Evolutionary conservation across 1,284 basidiomycete species (phyloP).

Genomic region (Rhodofomes roseus): DNA sequence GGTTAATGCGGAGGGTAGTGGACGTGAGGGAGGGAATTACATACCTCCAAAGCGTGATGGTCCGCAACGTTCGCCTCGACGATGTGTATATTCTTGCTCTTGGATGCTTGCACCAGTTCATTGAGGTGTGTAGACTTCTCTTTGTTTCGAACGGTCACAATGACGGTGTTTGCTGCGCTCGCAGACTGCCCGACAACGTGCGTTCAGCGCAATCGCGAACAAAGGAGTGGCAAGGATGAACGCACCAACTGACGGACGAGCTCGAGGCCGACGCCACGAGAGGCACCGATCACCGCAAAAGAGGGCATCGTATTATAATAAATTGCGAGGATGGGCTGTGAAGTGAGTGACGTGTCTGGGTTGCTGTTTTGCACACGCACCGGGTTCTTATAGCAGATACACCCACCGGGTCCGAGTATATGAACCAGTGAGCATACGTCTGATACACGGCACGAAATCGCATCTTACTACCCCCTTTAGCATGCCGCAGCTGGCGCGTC

Average conservation of each 20-base stretch:
- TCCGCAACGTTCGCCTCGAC: constrained; percentile 23
- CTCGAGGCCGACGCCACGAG: constrained; percentile 19
- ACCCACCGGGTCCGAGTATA: too few species aligned
- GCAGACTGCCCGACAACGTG: not conserved
- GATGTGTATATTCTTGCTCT: constrained; percentile 21
- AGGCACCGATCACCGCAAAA: constrained; percentile 21
- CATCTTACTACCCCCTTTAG: too few species aligned
- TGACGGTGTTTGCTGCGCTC: constrained; percentile 15
- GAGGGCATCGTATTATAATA: constrained; percentile 9
- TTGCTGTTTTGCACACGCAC: too few species aligned
- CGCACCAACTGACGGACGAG: constrained; percentile 12
- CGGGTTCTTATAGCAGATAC: too few species aligned
- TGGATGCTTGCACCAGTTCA: constrained; percentile 12
- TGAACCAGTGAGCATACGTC: too few species aligned
- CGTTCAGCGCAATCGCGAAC: not conserved
- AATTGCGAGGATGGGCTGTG: not conserved
- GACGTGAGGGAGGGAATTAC: not conserved
- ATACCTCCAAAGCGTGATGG: constrained; percentile 17
- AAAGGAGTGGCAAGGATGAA: constrained; percentile 8
- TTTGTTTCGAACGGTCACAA: constrained; percentile 24
- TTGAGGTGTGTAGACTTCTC: constrained; percentile 12
- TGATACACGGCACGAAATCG: too few species aligned
- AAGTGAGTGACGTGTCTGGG: too few species aligned
- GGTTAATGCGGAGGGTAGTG: not conserved
- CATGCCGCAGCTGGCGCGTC: too few species aligned